phyloP scores from a whole-genome alignment of 192 early-diverging fungal species.

The Piromyces finnis region DNA sequence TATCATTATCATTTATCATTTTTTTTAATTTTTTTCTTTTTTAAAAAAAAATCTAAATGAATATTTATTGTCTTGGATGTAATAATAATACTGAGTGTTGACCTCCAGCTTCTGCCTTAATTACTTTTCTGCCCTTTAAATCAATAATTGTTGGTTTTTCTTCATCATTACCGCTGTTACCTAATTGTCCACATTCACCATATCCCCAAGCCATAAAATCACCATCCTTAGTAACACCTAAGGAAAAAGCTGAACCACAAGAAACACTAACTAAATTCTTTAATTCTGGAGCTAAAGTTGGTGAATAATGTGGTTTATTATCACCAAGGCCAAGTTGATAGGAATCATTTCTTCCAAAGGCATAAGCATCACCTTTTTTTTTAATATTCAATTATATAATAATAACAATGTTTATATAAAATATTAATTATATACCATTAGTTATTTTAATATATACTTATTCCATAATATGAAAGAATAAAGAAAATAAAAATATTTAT shows the following conservation, averaged over 20 bases:
- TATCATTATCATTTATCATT: too few species aligned
- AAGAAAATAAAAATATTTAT: too few species aligned
- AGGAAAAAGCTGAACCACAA: conserved; percentile 17
- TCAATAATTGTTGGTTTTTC: conserved; percentile 32
- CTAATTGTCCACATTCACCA: conserved; percentile 66
- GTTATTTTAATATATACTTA: too few species aligned
- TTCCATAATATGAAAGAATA: too few species aligned
- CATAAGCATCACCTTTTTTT: conserved; percentile 33
- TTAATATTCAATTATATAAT: too few species aligned
- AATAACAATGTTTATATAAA: too few species aligned
- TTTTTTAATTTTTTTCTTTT: too few species aligned
- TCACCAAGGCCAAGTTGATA: conserved; percentile 56
- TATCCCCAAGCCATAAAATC: conserved; percentile 75
- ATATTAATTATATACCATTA: too few species aligned
- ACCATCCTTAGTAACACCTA: conserved; percentile 22
- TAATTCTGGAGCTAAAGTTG: conserved; percentile 27
- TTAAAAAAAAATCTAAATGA: too few species aligned
- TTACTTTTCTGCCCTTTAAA: conserved; percentile 39
- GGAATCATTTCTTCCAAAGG: conserved; percentile 73
- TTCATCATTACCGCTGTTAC: conserved; percentile 61
- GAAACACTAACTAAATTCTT: conserved; percentile 23
- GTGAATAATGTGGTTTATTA: conserved; percentile 14
- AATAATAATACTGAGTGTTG: conserved; percentile 55
- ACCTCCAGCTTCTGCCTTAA: conserved; percentile 54
- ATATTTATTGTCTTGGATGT: conserved; percentile 4